phyloP scores from a whole-genome alignment of 305 asterid species.

The Striga hermonthica region DNA sequence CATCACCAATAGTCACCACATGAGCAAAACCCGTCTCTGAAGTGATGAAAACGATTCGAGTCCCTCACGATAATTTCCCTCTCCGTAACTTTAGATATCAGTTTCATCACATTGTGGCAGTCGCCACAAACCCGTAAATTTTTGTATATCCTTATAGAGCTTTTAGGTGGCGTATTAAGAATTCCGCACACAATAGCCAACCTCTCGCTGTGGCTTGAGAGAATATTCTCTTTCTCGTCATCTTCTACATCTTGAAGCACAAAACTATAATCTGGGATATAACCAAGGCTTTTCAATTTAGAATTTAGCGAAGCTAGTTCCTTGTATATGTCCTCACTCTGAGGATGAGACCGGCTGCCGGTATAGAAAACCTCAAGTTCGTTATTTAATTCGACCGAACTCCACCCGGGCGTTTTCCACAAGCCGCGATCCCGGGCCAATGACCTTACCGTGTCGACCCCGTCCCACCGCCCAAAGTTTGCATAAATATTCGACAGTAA shows the following conservation, averaged over 20 bases:
- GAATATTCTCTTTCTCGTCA: conserved; percentile 75
- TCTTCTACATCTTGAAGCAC: conserved; percentile 85
- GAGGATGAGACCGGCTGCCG: conserved; percentile 60
- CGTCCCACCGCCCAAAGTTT: conserved; percentile 62
- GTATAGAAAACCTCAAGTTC: conserved; percentile 60
- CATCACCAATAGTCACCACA: conserved; percentile 53
- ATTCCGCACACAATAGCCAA: conserved; percentile 71
- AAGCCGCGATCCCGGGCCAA: conserved; percentile 64
- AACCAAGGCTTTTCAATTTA: conserved; percentile 59
- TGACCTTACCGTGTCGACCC: conserved; percentile 69
- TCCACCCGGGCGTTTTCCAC: conserved; percentile 86
- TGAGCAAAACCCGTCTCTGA: conserved; percentile 43
- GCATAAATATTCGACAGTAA: conserved; percentile 76
- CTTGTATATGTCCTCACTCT: conserved; percentile 44
- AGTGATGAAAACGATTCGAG: conserved; percentile 53
- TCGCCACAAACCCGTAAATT: conserved; percentile 75
- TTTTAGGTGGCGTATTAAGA: conserved; percentile 57
- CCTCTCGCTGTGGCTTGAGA: conserved; percentile 67
- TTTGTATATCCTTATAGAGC: conserved; percentile 56
- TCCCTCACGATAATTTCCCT: conserved; percentile 47
- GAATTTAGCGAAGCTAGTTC: conserved; percentile 48
- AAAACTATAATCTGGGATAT: conserved; percentile 61
- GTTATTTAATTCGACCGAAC: conserved; percentile 58
- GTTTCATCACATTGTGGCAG: conserved; percentile 42
- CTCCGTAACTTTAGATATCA: conserved; percentile 40